Evolutionary conservation across 2,329 filamentous ascomycete genomes (phyloP).

Genomic region (Leptographium procerum): DNA sequence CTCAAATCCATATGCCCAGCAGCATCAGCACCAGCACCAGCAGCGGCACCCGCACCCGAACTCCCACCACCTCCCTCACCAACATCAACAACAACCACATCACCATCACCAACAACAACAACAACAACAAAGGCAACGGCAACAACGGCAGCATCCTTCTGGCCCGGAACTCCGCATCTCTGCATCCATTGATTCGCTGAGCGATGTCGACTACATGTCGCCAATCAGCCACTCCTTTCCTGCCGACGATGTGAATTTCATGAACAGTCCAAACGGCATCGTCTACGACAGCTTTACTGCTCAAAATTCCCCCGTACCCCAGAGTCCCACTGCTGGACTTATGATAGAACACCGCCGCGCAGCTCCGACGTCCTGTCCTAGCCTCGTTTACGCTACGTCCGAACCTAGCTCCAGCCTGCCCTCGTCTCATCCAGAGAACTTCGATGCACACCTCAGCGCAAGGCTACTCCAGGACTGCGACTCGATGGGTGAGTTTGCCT

Average conservation of each 20-base stretch:
- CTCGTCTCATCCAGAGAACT: slow-evolving; percentile 45
- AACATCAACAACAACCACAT: slow-evolving; percentile 2
- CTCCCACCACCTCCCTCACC: slow-evolving; percentile 3
- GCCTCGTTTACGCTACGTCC: slow-evolving; percentile 48
- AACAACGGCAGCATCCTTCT: slow-evolving; percentile 25
- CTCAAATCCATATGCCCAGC: not conserved
- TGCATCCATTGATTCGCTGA: slow-evolving; percentile 46
- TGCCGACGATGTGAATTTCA: slow-evolving; percentile 43
- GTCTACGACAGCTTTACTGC: slow-evolving; percentile 42
- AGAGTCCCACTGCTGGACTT: slow-evolving; percentile 43
- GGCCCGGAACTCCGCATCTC: slow-evolving; percentile 35
- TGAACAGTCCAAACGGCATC: slow-evolving; percentile 43
- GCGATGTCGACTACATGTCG: slow-evolving; percentile 50
- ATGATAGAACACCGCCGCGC: slow-evolving; percentile 41
- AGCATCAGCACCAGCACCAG: not conserved
- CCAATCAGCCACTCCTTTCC: slow-evolving; percentile 42
- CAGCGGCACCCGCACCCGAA: not conserved
- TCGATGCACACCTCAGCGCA: slow-evolving; percentile 42
- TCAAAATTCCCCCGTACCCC: slow-evolving; percentile 41
- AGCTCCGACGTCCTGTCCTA: slow-evolving; percentile 48
- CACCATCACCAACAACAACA: not conserved
- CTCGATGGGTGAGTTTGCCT: slow-evolving; percentile 38
- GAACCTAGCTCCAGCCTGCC: slow-evolving; percentile 47
- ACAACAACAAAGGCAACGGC: slow-evolving; percentile 1
- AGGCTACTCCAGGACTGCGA: slow-evolving; percentile 45